phyloP scores from a whole-genome alignment of 2,329 filamentous ascomycete species.

The Cadophora sp. region DNA sequence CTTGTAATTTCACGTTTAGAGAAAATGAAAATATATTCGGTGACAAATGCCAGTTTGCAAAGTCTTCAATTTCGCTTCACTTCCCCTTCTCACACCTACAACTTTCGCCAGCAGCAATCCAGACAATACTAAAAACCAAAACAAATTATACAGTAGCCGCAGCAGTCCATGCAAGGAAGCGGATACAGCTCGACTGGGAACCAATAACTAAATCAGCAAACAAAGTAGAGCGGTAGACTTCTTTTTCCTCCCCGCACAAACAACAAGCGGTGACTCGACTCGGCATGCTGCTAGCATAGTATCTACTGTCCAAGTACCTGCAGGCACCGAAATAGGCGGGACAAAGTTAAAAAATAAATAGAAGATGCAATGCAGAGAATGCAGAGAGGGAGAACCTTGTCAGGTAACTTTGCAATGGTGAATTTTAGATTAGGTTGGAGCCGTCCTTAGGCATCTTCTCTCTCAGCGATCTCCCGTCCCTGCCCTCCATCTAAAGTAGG shows the following conservation, averaged over 20 bases:
- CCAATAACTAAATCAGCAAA: background rate
- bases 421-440: background rate
- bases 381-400: background rate
- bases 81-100: no score
- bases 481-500: background rate
- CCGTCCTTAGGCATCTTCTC: background rate
- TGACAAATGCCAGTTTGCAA: no score
- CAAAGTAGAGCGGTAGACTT: background rate
- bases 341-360: no score
- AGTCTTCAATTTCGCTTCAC: no score
- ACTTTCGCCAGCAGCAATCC: no score
- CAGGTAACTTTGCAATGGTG: background rate
- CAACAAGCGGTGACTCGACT: conserved; percentile 14
- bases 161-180: no score
- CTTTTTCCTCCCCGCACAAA: background rate
- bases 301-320: conserved; percentile 8
- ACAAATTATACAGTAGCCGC: no score
- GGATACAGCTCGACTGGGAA: no score
- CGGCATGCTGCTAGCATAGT: background rate
- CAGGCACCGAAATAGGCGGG: background rate
- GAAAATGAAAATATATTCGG: no score
- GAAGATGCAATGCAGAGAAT: background rate
- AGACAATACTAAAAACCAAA: no score
- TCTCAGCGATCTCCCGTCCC: background rate
- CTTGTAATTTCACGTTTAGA: no score